Conservation (phyloP, 768 basidiomycete genomes). For the Suillus spraguei region DNA sequence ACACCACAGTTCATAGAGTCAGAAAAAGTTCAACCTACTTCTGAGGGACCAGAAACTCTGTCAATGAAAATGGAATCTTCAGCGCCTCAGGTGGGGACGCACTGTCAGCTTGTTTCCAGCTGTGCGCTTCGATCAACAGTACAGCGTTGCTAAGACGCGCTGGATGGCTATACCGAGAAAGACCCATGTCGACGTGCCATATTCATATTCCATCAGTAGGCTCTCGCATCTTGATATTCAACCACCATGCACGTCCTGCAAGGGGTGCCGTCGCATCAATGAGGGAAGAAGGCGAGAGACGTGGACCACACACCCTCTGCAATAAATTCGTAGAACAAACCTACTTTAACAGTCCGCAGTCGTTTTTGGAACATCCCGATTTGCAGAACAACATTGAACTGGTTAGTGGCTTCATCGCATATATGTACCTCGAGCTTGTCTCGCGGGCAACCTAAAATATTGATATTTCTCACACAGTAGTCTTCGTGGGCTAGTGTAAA, state of each 20-base stretch:
- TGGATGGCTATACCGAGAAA: background rate
- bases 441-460: background rate
- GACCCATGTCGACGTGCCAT: background rate
- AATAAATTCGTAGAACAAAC: background rate
- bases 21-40: no score
- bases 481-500: background rate
- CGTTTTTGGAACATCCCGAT: constrained; percentile 2
- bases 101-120: background rate
- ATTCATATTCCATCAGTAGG: no score
- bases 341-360: no score
- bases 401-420: background rate
- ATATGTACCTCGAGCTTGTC: background rate
- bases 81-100: no score
- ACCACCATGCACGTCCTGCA: background rate
- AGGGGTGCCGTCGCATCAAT: background rate
- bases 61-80: no score
- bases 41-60: no score
- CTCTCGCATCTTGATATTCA: background rate
- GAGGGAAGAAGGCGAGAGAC: background rate
- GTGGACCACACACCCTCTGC: constrained; percentile 23
- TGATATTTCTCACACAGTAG: background rate
- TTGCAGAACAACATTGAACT: background rate
- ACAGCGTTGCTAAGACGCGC: background rate
- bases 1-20: no score
- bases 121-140: background rate